These are phyloP conservation scores for Yamadazyma insecticola DNA, from an alignment of 805 yeast genomes.

Conservation along the genomic window DNA sequence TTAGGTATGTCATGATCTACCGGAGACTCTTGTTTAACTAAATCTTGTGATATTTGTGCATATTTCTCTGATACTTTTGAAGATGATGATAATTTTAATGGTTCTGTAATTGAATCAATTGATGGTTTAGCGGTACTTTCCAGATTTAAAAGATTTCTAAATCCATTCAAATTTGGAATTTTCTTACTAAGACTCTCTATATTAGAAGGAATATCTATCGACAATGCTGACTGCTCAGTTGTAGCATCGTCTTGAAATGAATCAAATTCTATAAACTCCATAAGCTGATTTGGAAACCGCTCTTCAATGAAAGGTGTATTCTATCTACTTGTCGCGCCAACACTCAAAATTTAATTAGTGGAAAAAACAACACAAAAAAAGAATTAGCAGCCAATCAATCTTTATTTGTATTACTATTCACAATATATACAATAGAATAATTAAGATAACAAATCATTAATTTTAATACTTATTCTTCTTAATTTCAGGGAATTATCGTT, in stretches of 20 bases:
- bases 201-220: conserved; percentile 34
- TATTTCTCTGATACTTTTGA: conserved; percentile 51
- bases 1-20: background rate
- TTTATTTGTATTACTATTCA: too few species aligned
- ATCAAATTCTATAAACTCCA: conserved; percentile 42
- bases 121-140: conserved; percentile 12
- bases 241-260: conserved; percentile 23
- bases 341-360: too few species aligned
- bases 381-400: too few species aligned
- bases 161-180: conserved; percentile 28
- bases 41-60: conserved; percentile 42
- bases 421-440: conserved; percentile 1
- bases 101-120: too few species aligned
- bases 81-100: too few species aligned
- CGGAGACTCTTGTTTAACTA: conserved; percentile 16
- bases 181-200: conserved; percentile 27
- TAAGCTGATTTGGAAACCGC: conserved; percentile 11
- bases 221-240: conserved; percentile 40
- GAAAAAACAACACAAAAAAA: too few species aligned
- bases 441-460: conserved; percentile 25
- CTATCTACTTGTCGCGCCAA: too few species aligned
- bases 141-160: conserved; percentile 25
- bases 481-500: conserved; percentile 3
- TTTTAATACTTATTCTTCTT: conserved; percentile 19
- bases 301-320: too few species aligned